phyloP scores from a whole-genome alignment of 257 asterid species.

The Haberlea rhodopensis region DNA sequence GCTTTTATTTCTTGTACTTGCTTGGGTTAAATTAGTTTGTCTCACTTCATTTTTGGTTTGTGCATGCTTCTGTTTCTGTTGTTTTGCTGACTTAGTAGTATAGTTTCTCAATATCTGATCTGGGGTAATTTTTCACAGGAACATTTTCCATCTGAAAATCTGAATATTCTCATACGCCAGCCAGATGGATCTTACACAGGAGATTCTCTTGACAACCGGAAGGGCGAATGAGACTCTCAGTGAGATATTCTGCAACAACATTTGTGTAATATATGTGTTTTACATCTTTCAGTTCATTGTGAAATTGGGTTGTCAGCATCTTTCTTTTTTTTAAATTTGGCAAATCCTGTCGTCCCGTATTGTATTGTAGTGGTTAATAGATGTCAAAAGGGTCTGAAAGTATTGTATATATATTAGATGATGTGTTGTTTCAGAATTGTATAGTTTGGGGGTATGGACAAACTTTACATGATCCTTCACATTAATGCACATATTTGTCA shows the following conservation, averaged over 20 bases:
- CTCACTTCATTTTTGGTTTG: neutral
- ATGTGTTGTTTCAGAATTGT: neutral
- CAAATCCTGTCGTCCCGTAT: neutral
- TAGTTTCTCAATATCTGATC: neutral
- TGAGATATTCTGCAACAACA: neutral
- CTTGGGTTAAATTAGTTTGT: neutral
- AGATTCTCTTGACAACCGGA: slow-evolving; percentile 82
- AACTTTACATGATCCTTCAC: neutral
- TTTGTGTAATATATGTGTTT: neutral
- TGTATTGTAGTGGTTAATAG: no score
- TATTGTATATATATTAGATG: neutral
- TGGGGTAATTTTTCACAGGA: slow-evolving; percentile 37
- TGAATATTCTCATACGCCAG: slow-evolving; percentile 72
- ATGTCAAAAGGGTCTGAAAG: no score
- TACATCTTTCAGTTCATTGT: neutral
- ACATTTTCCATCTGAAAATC: slow-evolving; percentile 55
- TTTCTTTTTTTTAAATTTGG: neutral
- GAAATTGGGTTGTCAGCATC: neutral
- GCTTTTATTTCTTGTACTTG: neutral
- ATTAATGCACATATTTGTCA: neutral
- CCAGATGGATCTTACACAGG: slow-evolving; percentile 81
- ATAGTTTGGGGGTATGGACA: neutral
- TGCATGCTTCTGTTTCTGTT: neutral
- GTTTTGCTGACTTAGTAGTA: neutral
- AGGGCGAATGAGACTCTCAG: slow-evolving; percentile 38